These are phyloP conservation scores for Penicillium sclerotigenum DNA, from an alignment of 2,329 filamentous ascomycete species.

Conservation along the genomic window DNA sequence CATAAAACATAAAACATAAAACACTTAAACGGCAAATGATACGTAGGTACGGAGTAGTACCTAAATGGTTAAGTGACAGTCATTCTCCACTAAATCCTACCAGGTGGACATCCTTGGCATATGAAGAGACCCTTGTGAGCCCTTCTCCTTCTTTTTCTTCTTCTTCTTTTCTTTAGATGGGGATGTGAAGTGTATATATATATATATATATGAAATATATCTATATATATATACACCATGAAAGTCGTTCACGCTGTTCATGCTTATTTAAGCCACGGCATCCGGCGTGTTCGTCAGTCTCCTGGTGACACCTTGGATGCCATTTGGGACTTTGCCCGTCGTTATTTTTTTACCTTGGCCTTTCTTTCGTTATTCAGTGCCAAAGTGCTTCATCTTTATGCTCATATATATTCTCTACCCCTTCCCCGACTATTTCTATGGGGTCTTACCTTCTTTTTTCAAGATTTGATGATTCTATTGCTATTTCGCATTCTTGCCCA, in stretches of 20 bases:
- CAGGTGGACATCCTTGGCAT: neutral
- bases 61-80: too few species aligned
- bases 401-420: slow-evolving; percentile 28
- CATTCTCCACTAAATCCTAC: neutral
- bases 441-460: slow-evolving; percentile 31
- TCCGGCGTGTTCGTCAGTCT: slow-evolving; percentile 10
- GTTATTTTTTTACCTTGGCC: slow-evolving; percentile 31
- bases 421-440: slow-evolving; percentile 23
- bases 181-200: neutral
- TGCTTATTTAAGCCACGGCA: slow-evolving; percentile 10
- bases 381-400: slow-evolving; percentile 29
- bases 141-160: neutral
- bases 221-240: neutral
- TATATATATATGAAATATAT: neutral
- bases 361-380: slow-evolving; percentile 28
- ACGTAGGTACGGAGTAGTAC: neutral
- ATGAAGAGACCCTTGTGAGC: neutral
- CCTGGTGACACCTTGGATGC: slow-evolving; percentile 18
- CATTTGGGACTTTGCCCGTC: slow-evolving; percentile 29
- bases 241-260: slow-evolving; percentile 10
- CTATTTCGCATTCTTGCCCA: slow-evolving; percentile 24
- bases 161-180: neutral
- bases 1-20: too few species aligned
- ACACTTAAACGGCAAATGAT: too few species aligned
- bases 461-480: slow-evolving; percentile 29